phyloP scores from a whole-genome alignment of 192 early-diverging fungal species.

The Backusella liffmaniae region DNA sequence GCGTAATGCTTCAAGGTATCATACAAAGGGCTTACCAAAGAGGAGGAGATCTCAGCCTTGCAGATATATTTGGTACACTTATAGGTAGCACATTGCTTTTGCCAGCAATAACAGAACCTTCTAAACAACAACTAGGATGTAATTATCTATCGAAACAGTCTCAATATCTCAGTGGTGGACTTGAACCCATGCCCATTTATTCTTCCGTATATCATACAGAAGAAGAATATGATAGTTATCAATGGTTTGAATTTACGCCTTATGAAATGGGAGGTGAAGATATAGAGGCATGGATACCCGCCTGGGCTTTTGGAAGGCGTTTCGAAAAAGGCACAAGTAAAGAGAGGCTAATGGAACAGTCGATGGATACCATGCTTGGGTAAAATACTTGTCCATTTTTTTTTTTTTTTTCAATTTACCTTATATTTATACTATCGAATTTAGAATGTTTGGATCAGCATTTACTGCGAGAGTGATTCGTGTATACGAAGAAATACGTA shows the following conservation, averaged over 20 bases:
- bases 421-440: not conserved
- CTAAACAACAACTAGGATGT: constrained; percentile 14
- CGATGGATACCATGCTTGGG: constrained; percentile 67
- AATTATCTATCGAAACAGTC: constrained; percentile 55
- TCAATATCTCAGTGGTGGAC: constrained; percentile 55
- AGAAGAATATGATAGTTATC: constrained; percentile 41
- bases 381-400: not conserved
- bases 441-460: constrained; percentile 46
- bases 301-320: constrained; percentile 76
- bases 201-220: constrained; percentile 29
- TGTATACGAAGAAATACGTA: constrained; percentile 47
- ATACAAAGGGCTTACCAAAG: constrained; percentile 28
- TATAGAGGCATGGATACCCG: constrained; percentile 70
- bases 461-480: constrained; percentile 52
- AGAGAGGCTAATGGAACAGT: constrained; percentile 64
- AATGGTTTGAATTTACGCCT: constrained; percentile 85
- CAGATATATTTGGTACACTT: constrained; percentile 59
- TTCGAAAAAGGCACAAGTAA: constrained; percentile 64
- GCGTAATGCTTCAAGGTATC: constrained; percentile 23
- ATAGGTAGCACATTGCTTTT: constrained; percentile 45
- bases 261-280: constrained; percentile 63
- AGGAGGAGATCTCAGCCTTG: constrained; percentile 36
- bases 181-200: constrained; percentile 75
- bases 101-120: constrained; percentile 13
- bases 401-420: not conserved